Base-by-base conservation (phyloP, 768 basidiomycete species). In the Phylloporus sp. region DNA sequence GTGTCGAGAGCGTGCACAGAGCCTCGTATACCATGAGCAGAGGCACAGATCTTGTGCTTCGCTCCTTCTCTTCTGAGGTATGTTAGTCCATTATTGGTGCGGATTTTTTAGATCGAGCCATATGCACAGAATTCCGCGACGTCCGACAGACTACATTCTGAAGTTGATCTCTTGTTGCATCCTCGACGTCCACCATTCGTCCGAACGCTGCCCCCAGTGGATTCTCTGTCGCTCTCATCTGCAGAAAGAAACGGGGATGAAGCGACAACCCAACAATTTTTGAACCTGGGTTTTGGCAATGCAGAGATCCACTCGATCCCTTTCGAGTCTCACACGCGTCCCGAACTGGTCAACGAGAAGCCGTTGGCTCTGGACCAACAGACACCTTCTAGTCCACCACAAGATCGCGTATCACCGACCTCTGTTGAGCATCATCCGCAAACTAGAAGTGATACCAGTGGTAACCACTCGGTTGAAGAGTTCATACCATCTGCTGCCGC, bases 121-220 rank as follows among this genome's bases (percentile, higher is more conserved):
- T 31, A 34, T 42, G 9, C 38, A 40, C 50, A 68, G 58, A 54
- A 40, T 46, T 44, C 52, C 20, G 31, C 31, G 21, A 41, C 52
- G 18, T 51, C 37, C 39, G 45, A 55, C 32, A 41, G 56, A 27
- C 38, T 61, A 24, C 66, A 73, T 49, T 67, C 58, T 18, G 67
- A 67, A 28, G 58, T 86, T 38, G 86, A 87, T 47, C 61, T 82
- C 22, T 66, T 90, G 20, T 60, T 93, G 10, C 90, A 92, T 56
- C 89, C 90, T 37, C 82, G 88, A 18, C 72, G 86, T 5, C 90
- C 90, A 9, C 85, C 89, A 8, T 65, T 88, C 11, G 71, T 89
- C 43, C 80, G 84, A 36, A 73, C 83, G 4, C 63, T 86, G 46
- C 86, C 87, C 14, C 71, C 76, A 24, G 60, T 85, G 10, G 85